A percentile compares a stretch with the other conserved stretches of the same genome.
Evolutionary conservation across 345 rosid species (phyloP).

Genomic region (Syzygium jambos): DNA sequence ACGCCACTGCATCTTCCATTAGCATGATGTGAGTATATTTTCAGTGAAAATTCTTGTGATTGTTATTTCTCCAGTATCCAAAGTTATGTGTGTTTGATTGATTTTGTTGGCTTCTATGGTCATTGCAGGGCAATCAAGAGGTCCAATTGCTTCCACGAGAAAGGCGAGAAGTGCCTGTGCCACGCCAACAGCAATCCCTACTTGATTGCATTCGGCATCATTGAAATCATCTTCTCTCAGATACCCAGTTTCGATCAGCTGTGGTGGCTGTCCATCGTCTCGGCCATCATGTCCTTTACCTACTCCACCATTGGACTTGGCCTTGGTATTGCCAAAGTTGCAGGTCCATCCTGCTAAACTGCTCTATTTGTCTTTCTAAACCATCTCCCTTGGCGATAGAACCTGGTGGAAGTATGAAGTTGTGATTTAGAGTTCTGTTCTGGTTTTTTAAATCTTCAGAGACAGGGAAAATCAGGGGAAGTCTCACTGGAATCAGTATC

Average conservation of each 20-base stretch:
- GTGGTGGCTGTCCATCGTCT: constrained; percentile 38
- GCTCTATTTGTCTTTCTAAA: neutral
- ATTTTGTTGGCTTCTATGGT: neutral
- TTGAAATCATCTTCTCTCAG: constrained; percentile 31
- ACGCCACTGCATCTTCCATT: constrained; percentile 59
- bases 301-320: constrained; percentile 38
- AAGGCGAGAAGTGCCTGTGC: constrained; percentile 34
- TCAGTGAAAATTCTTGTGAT: neutral
- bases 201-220: constrained; percentile 44
- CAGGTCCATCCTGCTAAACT: constrained; percentile 1
- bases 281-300: constrained; percentile 41
- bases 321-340: constrained; percentile 30
- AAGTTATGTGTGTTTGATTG: neutral
- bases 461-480: constrained; percentile 17
- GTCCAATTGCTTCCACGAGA: constrained; percentile 49
- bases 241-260: constrained; percentile 38
- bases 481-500: constrained; percentile 25
- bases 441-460: neutral
- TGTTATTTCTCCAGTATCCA: neutral
- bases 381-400: neutral
- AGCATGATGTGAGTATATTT: constrained; percentile 44
- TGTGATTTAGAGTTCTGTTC: neutral
- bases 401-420: neutral
- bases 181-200: constrained; percentile 30
- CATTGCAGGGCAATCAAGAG: constrained; percentile 35